Evolutionary conservation across 495 filamentous ascomycete species (phyloP).

Genomic region (Talaromyces liani): DNA sequence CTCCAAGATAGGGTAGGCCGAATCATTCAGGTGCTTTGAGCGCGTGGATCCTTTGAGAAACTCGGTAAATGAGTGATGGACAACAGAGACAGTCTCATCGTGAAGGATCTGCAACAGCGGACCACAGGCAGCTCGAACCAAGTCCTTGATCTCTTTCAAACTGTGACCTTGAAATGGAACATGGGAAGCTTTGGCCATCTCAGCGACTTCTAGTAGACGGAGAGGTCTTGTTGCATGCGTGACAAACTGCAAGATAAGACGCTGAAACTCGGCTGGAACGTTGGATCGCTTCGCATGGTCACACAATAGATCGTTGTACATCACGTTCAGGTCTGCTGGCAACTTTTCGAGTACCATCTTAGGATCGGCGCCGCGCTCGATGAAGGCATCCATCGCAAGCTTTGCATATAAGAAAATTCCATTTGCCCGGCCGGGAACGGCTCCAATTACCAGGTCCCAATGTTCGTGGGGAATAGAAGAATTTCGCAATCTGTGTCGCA

Average conservation of each 20-base stretch:
- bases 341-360: slow-evolving; percentile 19
- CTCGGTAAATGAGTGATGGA: slow-evolving; percentile 50
- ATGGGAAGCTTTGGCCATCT: slow-evolving; percentile 19
- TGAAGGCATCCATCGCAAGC: slow-evolving; percentile 38
- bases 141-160: slow-evolving; percentile 18
- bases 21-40: neutral
- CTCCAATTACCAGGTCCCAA: neutral
- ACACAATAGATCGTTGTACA: slow-evolving; percentile 38
- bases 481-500: slow-evolving; percentile 20
- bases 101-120: slow-evolving; percentile 42
- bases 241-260: slow-evolving; percentile 34
- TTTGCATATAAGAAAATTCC: slow-evolving; percentile 24
- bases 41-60: slow-evolving; percentile 25
- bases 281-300: slow-evolving; percentile 31
- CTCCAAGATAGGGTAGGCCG: slow-evolving; percentile 9
- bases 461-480: slow-evolving; percentile 7
- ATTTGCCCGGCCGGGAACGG: neutral
- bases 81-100: slow-evolving; percentile 40
- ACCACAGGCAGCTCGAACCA: slow-evolving; percentile 30
- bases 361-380: slow-evolving; percentile 14
- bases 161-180: slow-evolving; percentile 7
- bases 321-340: slow-evolving; percentile 30
- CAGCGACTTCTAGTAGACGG: slow-evolving; percentile 40
- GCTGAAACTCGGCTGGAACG: slow-evolving; percentile 27
- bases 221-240: slow-evolving; percentile 44